Conservation (phyloP, 2,329 filamentous ascomycete species). For the Drechslerella coelobrocha region DNA sequence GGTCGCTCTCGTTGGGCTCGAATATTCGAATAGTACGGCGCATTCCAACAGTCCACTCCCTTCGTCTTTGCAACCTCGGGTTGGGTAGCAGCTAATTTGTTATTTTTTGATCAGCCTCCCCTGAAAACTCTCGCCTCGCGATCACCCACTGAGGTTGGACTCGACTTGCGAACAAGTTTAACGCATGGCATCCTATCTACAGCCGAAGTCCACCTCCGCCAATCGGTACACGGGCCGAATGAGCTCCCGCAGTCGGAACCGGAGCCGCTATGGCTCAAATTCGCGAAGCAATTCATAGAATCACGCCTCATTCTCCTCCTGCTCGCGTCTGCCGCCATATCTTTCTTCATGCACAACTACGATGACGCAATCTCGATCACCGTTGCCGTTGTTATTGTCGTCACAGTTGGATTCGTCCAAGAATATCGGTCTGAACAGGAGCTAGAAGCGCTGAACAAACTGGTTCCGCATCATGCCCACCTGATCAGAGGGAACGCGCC, state of each 20-base stretch:
- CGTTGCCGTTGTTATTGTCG: conserved; percentile 94
- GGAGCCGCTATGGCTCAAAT: conserved; percentile 92
- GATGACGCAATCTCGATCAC: conserved; percentile 97
- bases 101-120: conserved; percentile 14
- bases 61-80: neutral
- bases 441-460: conserved; percentile 87
- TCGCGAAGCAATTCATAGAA: conserved; percentile 95
- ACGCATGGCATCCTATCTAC: conserved; percentile 78
- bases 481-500: conserved; percentile 74
- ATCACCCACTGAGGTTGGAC: conserved; percentile 40
- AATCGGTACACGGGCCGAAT: conserved; percentile 84
- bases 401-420: conserved; percentile 93
- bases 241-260: conserved; percentile 93
- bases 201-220: conserved; percentile 75
- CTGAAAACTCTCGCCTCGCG: conserved; percentile 37
- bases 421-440: conserved; percentile 98
- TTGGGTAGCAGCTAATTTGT: conserved; percentile 5
- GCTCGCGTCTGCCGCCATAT: conserved; percentile 84
- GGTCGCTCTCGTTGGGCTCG: conserved; percentile 26
- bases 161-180: conserved; percentile 67
- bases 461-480: conserved; percentile 95
- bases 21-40: conserved; percentile 23
- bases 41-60: neutral
- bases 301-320: conserved; percentile 85
- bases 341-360: conserved; percentile 86